Evolutionary conservation across 192 early-diverging fungal genomes (phyloP).

Genomic region (Backusella westeae): DNA sequence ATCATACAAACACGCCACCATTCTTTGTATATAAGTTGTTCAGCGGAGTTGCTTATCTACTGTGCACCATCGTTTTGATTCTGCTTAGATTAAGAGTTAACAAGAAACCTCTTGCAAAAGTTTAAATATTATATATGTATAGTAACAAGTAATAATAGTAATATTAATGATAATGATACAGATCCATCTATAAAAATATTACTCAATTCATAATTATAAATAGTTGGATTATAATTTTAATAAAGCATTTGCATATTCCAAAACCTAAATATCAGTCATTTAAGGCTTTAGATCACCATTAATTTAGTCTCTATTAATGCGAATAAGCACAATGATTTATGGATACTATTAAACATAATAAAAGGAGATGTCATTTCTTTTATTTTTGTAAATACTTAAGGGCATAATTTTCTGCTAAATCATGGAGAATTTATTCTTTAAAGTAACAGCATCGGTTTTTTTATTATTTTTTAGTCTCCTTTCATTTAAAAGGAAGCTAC

Average conservation of each 20-base stretch:
- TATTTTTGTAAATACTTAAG: background rate
- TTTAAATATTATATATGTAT: background rate
- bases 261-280: background rate
- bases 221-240: background rate
- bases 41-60: conserved; percentile 18
- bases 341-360: background rate
- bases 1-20: conserved; percentile 19
- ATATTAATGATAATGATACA: background rate
- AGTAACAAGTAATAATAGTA: background rate
- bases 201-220: background rate
- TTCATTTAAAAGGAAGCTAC: too few species aligned
- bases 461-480: background rate
- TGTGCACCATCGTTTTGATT: background rate
- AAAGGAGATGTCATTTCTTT: background rate
- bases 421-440: background rate
- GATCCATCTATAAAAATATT: background rate
- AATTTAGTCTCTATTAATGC: background rate
- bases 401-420: too few species aligned
- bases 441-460: background rate
- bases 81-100: conserved; percentile 15
- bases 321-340: background rate
- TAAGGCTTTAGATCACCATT: background rate
- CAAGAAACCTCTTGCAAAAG: conserved; percentile 8
- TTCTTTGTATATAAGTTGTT: conserved; percentile 43
- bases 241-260: background rate